Evolutionary conservation across 2,329 filamentous ascomycete genomes (phyloP), one percentile per base, ranked within the genome.

Genomic region (Penicillium sp.): DNA sequence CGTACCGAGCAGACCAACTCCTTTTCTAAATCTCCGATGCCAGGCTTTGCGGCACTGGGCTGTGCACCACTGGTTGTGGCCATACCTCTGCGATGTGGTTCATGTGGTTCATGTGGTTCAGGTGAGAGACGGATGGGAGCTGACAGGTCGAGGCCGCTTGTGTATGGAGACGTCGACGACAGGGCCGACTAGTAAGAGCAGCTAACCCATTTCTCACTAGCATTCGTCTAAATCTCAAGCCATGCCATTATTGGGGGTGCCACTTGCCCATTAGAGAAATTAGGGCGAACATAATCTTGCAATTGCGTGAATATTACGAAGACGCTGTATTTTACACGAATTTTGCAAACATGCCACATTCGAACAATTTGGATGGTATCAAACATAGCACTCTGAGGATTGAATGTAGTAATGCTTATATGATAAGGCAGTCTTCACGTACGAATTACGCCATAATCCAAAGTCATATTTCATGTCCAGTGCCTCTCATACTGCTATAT

Each of bases 1-100:
- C 89, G 77, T 82, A 96, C 92, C 71, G 93, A 96, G 79, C 93
- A 97, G 54, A 88, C 92, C 76, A 97, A 79, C 82, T 99, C 94
- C 74, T 88, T 93, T 77, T 97, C 94, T 65, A 97, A 81, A 73
- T 95, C 90, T 67, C 76, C 78, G 55, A 68, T 64, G 33, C 59
- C 59, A 50, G 54, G 56, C 46, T 53, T 58, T 33, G 56, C 46
- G 38, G 56, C 56, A 45, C 56, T 54, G 55, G 55, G 33, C n/a
- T 47, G 43, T 43, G 40, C 26, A 47, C 45, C 55, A 53, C 51
- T 47, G 46, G 38, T 30, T 30, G 56, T 50, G 51, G 56, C 56
- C 56, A 58, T 58, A 26, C 47, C 56, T 54, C 21, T 20, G 38
- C 18, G 42, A 40, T n/a, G 45, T 9, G 28, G 47, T 12, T 40